Conservation (phyloP, 257 asterid genomes). For the Jaltomata sinuosa region DNA sequence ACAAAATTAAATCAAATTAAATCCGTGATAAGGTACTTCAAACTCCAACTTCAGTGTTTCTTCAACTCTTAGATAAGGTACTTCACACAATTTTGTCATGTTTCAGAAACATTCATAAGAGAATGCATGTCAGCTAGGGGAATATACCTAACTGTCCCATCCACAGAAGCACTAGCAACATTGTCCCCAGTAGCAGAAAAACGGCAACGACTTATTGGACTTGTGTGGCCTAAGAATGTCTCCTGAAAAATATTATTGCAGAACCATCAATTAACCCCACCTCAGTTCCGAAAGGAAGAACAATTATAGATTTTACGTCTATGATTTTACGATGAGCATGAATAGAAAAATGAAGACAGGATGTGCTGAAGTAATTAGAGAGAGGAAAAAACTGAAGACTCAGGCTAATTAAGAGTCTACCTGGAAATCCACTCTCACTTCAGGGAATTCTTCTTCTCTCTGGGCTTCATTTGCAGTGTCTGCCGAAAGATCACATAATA, state of each 20-base stretch:
- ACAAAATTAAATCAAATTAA: neutral
- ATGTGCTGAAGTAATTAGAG: neutral
- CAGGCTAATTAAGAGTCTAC: slow-evolving; percentile 21
- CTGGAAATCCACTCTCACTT: slow-evolving; percentile 73
- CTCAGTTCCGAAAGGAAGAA: neutral
- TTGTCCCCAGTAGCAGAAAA: slow-evolving; percentile 94
- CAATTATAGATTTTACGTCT: neutral
- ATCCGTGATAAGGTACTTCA: neutral
- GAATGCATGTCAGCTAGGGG: neutral
- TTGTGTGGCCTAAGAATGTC: slow-evolving; percentile 93
- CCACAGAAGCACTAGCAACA: slow-evolving; percentile 93
- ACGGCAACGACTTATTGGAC: slow-evolving; percentile 89
- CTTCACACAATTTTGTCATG: neutral
- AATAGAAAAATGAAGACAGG: neutral
- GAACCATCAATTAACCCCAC: slow-evolving; percentile 2
- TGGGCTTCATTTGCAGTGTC: slow-evolving; percentile 33
- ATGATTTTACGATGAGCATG: neutral
- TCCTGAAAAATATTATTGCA: slow-evolving; percentile 38
- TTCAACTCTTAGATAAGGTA: neutral
- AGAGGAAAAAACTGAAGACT: neutral
- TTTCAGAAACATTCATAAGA: neutral
- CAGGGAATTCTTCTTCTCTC: slow-evolving; percentile 70
- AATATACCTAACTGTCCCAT: slow-evolving; percentile 84
- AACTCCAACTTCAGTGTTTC: neutral
- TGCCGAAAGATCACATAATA: slow-evolving; percentile 19